Conservation (phyloP, 352 stramenopile genomes). For the Globisporangium splendens region DNA sequence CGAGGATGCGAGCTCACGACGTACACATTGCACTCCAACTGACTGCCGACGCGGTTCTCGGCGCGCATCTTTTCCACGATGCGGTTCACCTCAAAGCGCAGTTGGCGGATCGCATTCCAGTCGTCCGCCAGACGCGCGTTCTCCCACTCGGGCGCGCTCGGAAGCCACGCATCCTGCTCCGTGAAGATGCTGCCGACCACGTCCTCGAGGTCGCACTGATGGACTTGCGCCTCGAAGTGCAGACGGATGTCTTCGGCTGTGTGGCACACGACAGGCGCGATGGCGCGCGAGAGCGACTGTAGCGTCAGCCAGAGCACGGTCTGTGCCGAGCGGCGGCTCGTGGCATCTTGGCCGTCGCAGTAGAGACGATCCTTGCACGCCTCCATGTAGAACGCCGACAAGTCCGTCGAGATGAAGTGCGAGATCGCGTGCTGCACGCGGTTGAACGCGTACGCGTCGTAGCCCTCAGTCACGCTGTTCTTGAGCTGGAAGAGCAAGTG, state of each 20-base stretch:
- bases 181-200: constrained; percentile 73
- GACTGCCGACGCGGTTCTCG: constrained; percentile 48
- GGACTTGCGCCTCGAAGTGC: constrained; percentile 58
- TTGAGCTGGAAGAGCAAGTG: constrained; percentile 85
- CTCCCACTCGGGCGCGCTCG: constrained; percentile 44
- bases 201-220: constrained; percentile 43
- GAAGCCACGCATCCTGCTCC: constrained; percentile 50
- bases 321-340: constrained; percentile 81
- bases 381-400: constrained; percentile 98
- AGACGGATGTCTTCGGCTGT: constrained; percentile 97
- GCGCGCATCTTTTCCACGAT: constrained; percentile 72
- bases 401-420: constrained; percentile 91
- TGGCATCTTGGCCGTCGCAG: constrained; percentile 86
- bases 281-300: constrained; percentile 49
- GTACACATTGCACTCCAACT: constrained; percentile 74
- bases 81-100: constrained; percentile 84
- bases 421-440: constrained; percentile 90
- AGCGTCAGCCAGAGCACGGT: constrained; percentile 82
- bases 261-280: constrained; percentile 93
- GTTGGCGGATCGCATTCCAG: constrained; percentile 86
- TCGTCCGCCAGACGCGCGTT: constrained; percentile 54
- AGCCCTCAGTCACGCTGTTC: constrained; percentile 81
- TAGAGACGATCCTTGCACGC: constrained; percentile 97
- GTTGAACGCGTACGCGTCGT: constrained; percentile 89
- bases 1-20: constrained; percentile 29